Base-by-base conservation (phyloP, 148 eudicot species). In the Beta vulgaris region DNA sequence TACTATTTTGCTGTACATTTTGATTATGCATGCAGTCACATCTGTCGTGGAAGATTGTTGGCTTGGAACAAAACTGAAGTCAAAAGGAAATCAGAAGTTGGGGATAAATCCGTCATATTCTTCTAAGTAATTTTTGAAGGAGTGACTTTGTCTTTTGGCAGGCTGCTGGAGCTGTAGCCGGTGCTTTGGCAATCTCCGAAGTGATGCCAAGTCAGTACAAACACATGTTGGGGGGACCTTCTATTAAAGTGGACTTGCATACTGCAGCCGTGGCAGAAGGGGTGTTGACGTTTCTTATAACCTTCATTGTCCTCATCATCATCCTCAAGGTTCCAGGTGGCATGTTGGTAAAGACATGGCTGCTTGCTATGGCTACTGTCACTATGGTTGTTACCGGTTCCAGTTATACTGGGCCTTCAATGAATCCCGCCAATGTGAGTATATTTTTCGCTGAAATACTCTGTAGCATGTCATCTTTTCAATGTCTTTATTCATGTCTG, bases 381-480 rank as follows among this genome's bases (percentile, higher is more conserved):
- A 68, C 92, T 66, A 55, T 91, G 79, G 70, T 93, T 28, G 86
- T 89, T 72, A 73, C 83, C 35, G 98, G 98, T 71, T 82, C 97
- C 49, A 77, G 79, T 36, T 93, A 88, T 37, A 91, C 98, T 1
- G 98, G 98, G 64, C 94, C 98, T 73, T 83, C 98, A 37, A 89
- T 93, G 94, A 93, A 93, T 78, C 98, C 98, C 75, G 94, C 91
- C 73, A 91, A 91, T 76, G 98, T 91, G 78, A 91, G 96, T 85
- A 72, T 42, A 48, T 51, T 48, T 72, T 39, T 78, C n/a, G 26
- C 40, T 32, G 1, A 76, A 58, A 2, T 60, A 28, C 31, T 58
- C 13, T 23, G 63, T 67, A 51, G 37, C 74, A 9, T 9, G 29
- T 43, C 8, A 6, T 51, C 18, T 14, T 42, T 46, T 37, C 37